phyloP scores from a whole-genome alignment of 805 yeast genomes.

The Metschnikowia arizonensis region DNA sequence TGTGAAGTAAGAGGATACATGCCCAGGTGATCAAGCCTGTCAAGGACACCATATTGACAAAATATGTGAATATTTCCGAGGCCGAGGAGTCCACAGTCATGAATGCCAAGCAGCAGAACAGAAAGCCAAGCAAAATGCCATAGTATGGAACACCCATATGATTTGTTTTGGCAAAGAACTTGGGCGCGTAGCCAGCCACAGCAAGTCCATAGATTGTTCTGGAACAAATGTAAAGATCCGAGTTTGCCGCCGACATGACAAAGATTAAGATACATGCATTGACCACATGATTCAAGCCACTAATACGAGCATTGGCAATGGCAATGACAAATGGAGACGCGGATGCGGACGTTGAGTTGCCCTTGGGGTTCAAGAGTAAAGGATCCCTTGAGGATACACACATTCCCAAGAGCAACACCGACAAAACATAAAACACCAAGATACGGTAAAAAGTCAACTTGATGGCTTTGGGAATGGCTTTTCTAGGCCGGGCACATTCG shows the following conservation, averaged over 20 bases:
- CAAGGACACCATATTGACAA: conserved; percentile 73
- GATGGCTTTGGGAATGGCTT: conserved; percentile 67
- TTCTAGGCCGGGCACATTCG: conserved; percentile 63
- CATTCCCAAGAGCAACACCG: conserved; percentile 63
- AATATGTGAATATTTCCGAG: conserved; percentile 56
- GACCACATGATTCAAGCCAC: conserved; percentile 22
- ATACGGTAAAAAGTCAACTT: conserved; percentile 65
- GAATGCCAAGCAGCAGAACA: conserved; percentile 62
- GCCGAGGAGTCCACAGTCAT: conserved; percentile 62
- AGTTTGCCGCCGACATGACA: conserved; percentile 23
- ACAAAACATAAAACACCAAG: conserved; percentile 54
- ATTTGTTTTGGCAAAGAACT: conserved; percentile 41
- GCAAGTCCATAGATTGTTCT: conserved; percentile 22
- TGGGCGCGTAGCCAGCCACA: conserved; percentile 25
- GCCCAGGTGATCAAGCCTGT: conserved; percentile 75
- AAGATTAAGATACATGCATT: conserved; percentile 21
- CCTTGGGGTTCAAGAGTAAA: conserved; percentile 16
- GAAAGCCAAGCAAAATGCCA: conserved; percentile 48
- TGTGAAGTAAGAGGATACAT: conserved; percentile 62
- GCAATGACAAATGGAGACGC: conserved; percentile 24
- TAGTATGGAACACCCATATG: conserved; percentile 68
- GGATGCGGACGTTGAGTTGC: conserved; percentile 12
- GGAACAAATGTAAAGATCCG: conserved; percentile 21
- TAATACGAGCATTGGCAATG: conserved; percentile 20
- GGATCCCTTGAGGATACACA: conserved; percentile 36